These are phyloP conservation scores for Rubia peregrina DNA, from an alignment of 305 asterid genomes.

Conservation along the genomic window DNA sequence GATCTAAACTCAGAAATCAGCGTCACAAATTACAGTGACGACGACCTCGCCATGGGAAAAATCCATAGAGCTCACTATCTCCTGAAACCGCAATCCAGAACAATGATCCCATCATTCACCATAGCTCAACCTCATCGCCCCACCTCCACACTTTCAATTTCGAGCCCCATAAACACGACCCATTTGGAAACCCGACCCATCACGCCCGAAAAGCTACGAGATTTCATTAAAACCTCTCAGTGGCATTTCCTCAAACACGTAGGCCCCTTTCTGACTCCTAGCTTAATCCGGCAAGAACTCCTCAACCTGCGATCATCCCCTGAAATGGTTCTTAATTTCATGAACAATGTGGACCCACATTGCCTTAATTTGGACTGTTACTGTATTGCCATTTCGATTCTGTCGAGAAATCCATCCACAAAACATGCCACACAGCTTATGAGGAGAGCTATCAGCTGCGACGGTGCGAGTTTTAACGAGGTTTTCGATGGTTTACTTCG, in stretches of 20 bases:
- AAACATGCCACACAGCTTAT: slow-evolving; percentile 37
- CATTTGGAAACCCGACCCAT: slow-evolving; percentile 9
- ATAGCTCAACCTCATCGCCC: slow-evolving; percentile 2
- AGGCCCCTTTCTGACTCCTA: slow-evolving; percentile 26
- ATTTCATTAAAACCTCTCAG: slow-evolving; percentile 32
- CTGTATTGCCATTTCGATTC: slow-evolving; percentile 40
- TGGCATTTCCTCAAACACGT: slow-evolving; percentile 57
- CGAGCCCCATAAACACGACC: neutral
- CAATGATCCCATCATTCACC: neutral
- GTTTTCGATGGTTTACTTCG: slow-evolving; percentile 33
- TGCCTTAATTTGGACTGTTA: slow-evolving; percentile 34
- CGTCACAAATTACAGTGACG: neutral
- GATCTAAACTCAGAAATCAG: neutral
- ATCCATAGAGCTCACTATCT: slow-evolving; percentile 5
- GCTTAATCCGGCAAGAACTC: slow-evolving; percentile 30
- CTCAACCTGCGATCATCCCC: slow-evolving; percentile 40
- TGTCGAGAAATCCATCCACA: slow-evolving; percentile 37
- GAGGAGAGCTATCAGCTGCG: slow-evolving; percentile 30
- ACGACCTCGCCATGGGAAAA: slow-evolving; percentile 9
- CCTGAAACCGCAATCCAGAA: neutral
- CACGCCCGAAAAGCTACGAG: slow-evolving; percentile 12
- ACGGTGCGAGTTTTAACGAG: slow-evolving; percentile 17
- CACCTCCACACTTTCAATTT: slow-evolving; percentile 8
- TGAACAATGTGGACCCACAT: slow-evolving; percentile 21
- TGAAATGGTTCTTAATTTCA: slow-evolving; percentile 22